A percentile compares a stretch with the other conserved stretches of the same genome.
Evolutionary conservation across 2,329 filamentous ascomycete species (phyloP).

Genomic region (Neoscytalidium dimidiatum): DNA sequence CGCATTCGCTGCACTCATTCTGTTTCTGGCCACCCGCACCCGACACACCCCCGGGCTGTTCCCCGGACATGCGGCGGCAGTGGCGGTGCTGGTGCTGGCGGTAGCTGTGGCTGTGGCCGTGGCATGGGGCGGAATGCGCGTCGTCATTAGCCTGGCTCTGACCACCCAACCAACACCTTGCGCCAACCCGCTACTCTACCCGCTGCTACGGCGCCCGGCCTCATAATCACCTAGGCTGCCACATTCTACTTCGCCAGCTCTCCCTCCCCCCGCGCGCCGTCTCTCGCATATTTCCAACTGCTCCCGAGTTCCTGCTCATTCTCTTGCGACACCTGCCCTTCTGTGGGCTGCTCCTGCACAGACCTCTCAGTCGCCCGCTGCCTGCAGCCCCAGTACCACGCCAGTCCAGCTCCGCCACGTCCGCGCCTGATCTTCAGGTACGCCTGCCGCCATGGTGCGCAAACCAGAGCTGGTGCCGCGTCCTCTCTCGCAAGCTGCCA

Average conservation of each 20-base stretch:
- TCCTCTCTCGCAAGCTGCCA: slow-evolving; percentile 37
- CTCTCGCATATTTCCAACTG: not conserved
- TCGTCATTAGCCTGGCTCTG: slow-evolving; percentile 9
- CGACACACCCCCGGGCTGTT: not conserved
- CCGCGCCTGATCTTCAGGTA: not conserved
- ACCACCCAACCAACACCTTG: not conserved
- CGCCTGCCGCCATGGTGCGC: slow-evolving; percentile 42
- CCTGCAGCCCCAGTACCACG: slow-evolving; percentile 9
- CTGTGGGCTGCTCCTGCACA: not conserved
- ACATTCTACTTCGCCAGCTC: not conserved
- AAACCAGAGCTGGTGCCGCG: slow-evolving; percentile 46
- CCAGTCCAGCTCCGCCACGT: slow-evolving; percentile 11
- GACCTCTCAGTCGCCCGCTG: not conserved
- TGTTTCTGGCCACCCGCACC: not conserved
- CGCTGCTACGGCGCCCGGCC: not conserved
- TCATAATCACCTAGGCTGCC: slow-evolving; percentile 10
- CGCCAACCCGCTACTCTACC: not conserved
- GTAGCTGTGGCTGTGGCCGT: slow-evolving; percentile 3
- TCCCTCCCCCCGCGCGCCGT: not conserved
- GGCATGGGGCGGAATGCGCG: too few relatives aligned
- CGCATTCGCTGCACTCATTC: not conserved
- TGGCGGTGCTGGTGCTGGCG: slow-evolving; percentile 5
- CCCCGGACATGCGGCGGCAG: not conserved
- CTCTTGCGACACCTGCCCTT: not conserved
- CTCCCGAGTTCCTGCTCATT: too few relatives aligned